Conservation (phyloP, 768 basidiomycete genomes). For the Floccularia luteovirens region DNA sequence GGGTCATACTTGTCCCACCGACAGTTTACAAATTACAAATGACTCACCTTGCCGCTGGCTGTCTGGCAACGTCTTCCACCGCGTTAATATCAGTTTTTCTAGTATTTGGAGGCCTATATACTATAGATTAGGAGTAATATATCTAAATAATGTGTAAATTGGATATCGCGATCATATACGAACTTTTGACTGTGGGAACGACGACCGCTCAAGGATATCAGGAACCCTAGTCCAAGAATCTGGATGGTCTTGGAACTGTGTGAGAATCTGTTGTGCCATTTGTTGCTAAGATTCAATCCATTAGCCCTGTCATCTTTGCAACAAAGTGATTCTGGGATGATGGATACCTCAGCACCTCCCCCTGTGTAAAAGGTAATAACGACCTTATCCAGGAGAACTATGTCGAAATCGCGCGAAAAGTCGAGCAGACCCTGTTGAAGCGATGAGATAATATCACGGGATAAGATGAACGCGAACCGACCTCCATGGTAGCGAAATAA, state of each 20-base stretch:
- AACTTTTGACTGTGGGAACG: constrained; percentile 84
- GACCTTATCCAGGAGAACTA: constrained; percentile 87
- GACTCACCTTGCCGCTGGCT: constrained; percentile 81
- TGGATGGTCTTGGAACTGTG: constrained; percentile 93
- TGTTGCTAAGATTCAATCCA: constrained; percentile 61
- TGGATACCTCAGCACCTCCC: constrained; percentile 71
- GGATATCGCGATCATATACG: too few species aligned
- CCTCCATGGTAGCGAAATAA: constrained; percentile 38
- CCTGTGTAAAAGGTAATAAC: constrained; percentile 90
- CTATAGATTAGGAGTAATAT: constrained; percentile 31
- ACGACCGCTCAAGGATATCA: constrained; percentile 79
- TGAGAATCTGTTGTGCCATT: constrained; percentile 88
- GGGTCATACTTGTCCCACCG: background rate
- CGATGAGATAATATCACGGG: constrained; percentile 14
- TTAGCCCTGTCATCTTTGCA: constrained; percentile 17
- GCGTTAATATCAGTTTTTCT: constrained; percentile 88
- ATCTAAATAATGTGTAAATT: too few species aligned
- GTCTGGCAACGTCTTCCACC: constrained; percentile 95
- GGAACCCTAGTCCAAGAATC: constrained; percentile 98
- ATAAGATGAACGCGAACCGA: constrained; percentile 13
- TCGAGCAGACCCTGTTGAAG: constrained; percentile 72
- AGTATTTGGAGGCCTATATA: constrained; percentile 96
- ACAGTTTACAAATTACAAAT: background rate
- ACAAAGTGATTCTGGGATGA: too few species aligned
- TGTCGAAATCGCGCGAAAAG: constrained; percentile 91